These are phyloP conservation scores for Coemansia umbellata DNA, from an alignment of 192 early-diverging fungal genomes.

Conservation along the genomic window DNA sequence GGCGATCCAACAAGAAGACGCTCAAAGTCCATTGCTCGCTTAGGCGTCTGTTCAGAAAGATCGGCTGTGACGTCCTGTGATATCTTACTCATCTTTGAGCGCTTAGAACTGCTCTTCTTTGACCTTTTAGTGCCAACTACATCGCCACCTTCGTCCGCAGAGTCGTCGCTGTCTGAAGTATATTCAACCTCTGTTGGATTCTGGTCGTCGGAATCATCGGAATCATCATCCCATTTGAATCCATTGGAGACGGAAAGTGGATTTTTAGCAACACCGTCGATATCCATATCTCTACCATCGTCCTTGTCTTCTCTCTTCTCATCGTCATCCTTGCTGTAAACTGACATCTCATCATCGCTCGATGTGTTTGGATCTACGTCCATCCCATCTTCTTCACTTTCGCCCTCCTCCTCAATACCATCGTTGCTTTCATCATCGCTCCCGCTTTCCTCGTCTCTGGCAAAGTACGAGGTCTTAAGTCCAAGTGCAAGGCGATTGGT, in stretches of 20 bases:
- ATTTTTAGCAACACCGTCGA: slow-evolving; percentile 10
- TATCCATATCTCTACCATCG: slow-evolving; percentile 23
- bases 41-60: slow-evolving; percentile 63
- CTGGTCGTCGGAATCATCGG: slow-evolving; percentile 24
- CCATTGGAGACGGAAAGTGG: slow-evolving; percentile 38
- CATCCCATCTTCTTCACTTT: slow-evolving; percentile 1
- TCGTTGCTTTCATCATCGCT: slow-evolving; percentile 38
- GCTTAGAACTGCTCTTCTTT: slow-evolving; percentile 41
- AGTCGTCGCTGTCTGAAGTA: slow-evolving; percentile 45
- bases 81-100: slow-evolving; percentile 58
- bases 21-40: slow-evolving; percentile 84
- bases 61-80: slow-evolving; percentile 69
- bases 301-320: slow-evolving; percentile 10
- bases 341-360: slow-evolving; percentile 4
- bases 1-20: slow-evolving; percentile 90
- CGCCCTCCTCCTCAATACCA: slow-evolving; percentile 21
- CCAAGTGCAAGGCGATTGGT: slow-evolving; percentile 71
- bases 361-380: background rate
- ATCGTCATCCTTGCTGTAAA: background rate
- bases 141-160: slow-evolving; percentile 54
- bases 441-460: slow-evolving; percentile 45
- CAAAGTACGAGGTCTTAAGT: slow-evolving; percentile 85
- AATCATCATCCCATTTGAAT: slow-evolving; percentile 54
- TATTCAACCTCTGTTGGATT: slow-evolving; percentile 7
- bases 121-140: slow-evolving; percentile 3